Evolutionary conservation across 2,329 filamentous ascomycete species (phyloP), one percentile per base, ranked within the genome.

Genomic region (Trichoderma oligosporum): DNA sequence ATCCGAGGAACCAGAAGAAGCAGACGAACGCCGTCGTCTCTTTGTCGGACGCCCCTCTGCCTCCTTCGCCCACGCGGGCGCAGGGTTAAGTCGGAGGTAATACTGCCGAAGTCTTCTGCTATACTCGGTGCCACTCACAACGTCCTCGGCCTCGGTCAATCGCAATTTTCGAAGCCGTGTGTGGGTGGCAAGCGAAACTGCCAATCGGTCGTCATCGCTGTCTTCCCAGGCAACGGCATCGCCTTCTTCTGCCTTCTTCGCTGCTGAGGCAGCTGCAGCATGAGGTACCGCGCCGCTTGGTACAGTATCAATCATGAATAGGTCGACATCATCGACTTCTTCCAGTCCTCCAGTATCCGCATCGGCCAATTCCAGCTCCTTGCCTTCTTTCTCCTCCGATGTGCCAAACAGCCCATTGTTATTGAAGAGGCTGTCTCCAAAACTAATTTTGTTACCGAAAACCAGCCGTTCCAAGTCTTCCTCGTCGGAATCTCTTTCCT

Each of bases 191-290:
- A 99, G 80, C 12, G 93, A 97, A 47, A 99, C 81, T 6, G 85
- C 83, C 61, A 97, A 76, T 54, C 89, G 83, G 68, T 97, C 94
- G 68, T 99, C 94, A 66, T 99, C 94, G 71, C 92, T 97, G 70
- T 99, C 94, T 64, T 92, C 85, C 94, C 94, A 99, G 1, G 85
- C 89, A 2, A 86, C 80, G 18, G 77, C 76, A 39, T 80, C 76
- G 45, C 61, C 66, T 14, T 67, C 62, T 12, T 62, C 57, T 11
- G 55, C 47, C 18, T 65, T 62, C 5, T 58, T 64, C 22, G 65
- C 60, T 18, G 65, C 63, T 39, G 61, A 31, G 16, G 67, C 51
- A 33, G 72, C 68, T 5, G 67, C 56, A 8, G 64, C 53, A 9
- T 71, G 65, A 25, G 74, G 67, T 18, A 66, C 70, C n/a, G 65